Percentiles rank a stretch among this genome's conserved stretches.
Conservation (phyloP, 179 eudicot genomes). For the Actinidia arguta region DNA sequence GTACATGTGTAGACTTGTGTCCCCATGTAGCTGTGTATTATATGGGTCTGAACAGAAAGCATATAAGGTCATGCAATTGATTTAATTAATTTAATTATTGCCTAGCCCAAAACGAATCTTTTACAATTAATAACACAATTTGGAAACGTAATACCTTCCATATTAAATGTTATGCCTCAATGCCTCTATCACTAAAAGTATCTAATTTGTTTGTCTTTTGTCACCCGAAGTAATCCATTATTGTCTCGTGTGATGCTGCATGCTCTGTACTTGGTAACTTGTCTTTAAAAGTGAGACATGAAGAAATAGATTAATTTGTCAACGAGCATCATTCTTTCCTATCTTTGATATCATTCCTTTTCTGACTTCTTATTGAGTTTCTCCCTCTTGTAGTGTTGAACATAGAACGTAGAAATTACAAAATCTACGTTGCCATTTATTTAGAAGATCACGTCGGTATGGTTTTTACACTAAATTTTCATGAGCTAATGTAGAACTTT, state of each 20-base stretch:
- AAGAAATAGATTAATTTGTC: neutral
- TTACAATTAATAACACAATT: too few relatives aligned
- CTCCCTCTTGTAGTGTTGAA: neutral
- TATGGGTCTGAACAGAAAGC: too few relatives aligned
- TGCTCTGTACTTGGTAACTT: neutral
- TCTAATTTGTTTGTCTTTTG: neutral
- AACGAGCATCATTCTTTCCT: neutral
- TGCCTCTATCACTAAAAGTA: neutral
- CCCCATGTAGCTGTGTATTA: too few relatives aligned
- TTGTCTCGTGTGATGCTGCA: neutral
- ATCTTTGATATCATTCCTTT: neutral
- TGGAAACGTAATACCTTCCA: too few relatives aligned
- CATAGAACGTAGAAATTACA: slow-evolving; percentile 3
- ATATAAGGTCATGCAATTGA: neutral
- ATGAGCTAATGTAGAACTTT: too few relatives aligned
- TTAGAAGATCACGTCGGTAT: too few relatives aligned
- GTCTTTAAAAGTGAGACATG: neutral
- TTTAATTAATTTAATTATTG: neutral
- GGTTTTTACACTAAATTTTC: too few relatives aligned
- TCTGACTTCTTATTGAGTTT: neutral
- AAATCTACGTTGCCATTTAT: neutral
- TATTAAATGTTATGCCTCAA: neutral
- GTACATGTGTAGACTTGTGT: too few relatives aligned
- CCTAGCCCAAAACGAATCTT: neutral
- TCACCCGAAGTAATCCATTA: neutral